Percentiles rank a stretch among this genome's conserved stretches.
phyloP scores from a whole-genome alignment of 176 grass and related monocot genomes.

The Triticum timopheevii region DNA sequence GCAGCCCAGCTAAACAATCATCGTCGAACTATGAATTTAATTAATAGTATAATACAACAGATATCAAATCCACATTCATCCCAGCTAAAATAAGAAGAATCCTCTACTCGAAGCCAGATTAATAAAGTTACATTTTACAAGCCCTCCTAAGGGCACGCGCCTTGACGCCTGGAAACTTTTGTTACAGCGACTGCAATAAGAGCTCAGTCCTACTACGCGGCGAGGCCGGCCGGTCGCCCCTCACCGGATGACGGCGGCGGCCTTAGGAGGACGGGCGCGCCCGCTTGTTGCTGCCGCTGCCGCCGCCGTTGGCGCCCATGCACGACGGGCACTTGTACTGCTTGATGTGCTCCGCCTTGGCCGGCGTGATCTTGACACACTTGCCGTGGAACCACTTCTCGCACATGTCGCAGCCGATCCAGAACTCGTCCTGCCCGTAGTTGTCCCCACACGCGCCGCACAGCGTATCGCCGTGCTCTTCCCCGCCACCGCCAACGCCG shows the following conservation, averaged over 20 bases:
- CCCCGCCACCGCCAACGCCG: slow-evolving; percentile 31
- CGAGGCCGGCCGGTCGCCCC: not conserved
- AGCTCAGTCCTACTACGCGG: slow-evolving; percentile 26
- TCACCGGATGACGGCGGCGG: not conserved
- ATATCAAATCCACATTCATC: not conserved
- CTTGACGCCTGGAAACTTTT: not conserved
- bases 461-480: slow-evolving; percentile 75
- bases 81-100: not conserved
- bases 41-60: not conserved
- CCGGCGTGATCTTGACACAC: slow-evolving; percentile 93
- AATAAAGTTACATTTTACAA: slow-evolving; percentile 28
- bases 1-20: not conserved
- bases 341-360: slow-evolving; percentile 95
- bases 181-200: slow-evolving; percentile 6
- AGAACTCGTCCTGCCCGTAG: slow-evolving; percentile 90
- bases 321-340: slow-evolving; percentile 97
- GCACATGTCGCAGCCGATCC: slow-evolving; percentile 97
- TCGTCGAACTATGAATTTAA: not conserved
- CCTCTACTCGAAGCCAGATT: slow-evolving; percentile 19
- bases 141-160: not conserved
- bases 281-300: slow-evolving; percentile 58
- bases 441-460: slow-evolving; percentile 87
- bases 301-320: slow-evolving; percentile 37
- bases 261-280: slow-evolving; percentile 55
- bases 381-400: slow-evolving; percentile 99